Evolutionary conservation across 768 basidiomycete genomes (phyloP), one percentile per base, ranked within the genome.

Genomic region (Boletus speciosus): DNA sequence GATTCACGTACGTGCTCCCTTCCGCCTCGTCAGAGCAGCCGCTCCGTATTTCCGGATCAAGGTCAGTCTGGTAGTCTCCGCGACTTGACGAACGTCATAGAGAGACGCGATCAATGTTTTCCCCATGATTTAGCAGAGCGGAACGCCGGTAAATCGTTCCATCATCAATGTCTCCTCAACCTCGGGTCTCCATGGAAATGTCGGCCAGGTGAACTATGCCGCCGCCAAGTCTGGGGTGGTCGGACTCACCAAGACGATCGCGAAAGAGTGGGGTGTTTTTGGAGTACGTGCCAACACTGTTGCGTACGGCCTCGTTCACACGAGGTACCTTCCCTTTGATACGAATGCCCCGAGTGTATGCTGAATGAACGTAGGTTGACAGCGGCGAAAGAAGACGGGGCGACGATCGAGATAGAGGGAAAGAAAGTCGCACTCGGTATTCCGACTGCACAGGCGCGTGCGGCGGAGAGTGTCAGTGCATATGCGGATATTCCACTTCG

Each of bases 11-110:
- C 83, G 87, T 47, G 89, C 91, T 3, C 92, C 91, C 0, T 93
- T 93, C 82, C 77, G 90, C 38, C 83, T 93, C 61, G 76, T 93
- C 55, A 82, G 90, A 48, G 86, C 88, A 54, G 90, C 90, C 5
- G 90, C 91, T 14, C 91, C 90, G 11, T 85, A 90, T 69, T 84
- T 92, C 80, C 86, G 91, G 27, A 66, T 89, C 71, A 93, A 91
- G 80, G 80, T 73, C 12, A 36, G 31, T 32, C 10, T 32, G 4
- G 65, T 61, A 12, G 16, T 37, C 19, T 14, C 10, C 23, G 16
- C 12, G n/a, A 19, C 21, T 25, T 39, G 15, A 39, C 25, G 12
- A 7, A 16, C 16, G n/a, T 41, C 31, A 42, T 3, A 16, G 47
- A 12, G 31, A 11, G 5, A 19, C 5, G 11, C 6, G 27, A 38